Percentiles rank a stretch among this genome's conserved stretches.
Conservation (phyloP, 345 rosid species). For the Boechera retrofracta region DNA sequence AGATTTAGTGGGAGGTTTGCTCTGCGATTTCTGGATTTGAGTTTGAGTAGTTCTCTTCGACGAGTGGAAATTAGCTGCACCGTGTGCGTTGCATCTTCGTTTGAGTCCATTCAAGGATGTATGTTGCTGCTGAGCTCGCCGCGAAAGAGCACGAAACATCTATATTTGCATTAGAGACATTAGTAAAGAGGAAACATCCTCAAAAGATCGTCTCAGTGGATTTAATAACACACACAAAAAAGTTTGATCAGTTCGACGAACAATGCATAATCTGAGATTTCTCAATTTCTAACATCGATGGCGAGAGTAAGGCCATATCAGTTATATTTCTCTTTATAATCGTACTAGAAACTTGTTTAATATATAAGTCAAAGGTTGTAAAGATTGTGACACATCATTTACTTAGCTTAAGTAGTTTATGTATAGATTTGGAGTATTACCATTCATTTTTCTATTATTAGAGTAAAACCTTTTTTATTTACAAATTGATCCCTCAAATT, state of each 20-base stretch:
- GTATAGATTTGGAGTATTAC: no score
- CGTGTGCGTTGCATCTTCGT: not conserved
- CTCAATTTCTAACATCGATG: not conserved
- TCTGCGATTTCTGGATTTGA: slow-evolving; percentile 32
- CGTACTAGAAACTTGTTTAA: no score
- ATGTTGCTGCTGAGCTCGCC: slow-evolving; percentile 9
- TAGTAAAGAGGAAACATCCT: not conserved
- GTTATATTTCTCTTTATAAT: no score
- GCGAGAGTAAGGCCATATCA: not conserved
- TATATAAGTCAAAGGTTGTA: no score
- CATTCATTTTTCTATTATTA: no score
- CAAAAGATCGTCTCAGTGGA: not conserved
- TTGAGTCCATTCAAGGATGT: slow-evolving; percentile 14
- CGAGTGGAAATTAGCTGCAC: slow-evolving; percentile 41
- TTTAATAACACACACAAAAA: not conserved
- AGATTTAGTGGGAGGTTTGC: not conserved
- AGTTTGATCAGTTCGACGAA: not conserved
- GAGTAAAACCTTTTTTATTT: no score
- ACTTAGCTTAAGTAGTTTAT: no score
- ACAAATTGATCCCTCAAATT: no score
- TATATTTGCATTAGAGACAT: not conserved
- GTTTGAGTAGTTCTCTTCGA: slow-evolving; percentile 44
- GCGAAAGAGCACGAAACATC: not conserved
- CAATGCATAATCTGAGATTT: not conserved
- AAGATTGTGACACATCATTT: no score